Conservation (phyloP, 2,329 filamentous ascomycete species). For the Nannizzia gypsea region DNA sequence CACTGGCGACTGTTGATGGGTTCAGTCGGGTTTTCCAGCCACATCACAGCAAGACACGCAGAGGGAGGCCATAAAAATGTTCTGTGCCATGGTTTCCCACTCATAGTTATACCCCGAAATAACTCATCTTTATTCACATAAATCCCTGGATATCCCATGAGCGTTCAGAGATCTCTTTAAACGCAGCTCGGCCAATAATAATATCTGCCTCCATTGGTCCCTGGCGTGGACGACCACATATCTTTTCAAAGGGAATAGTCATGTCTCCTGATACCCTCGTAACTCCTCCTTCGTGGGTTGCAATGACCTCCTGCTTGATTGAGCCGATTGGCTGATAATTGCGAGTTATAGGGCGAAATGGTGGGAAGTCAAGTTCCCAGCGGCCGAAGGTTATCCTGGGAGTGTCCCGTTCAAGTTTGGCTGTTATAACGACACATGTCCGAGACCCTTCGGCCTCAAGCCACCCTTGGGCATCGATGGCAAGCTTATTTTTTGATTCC, state of each 20-base stretch:
- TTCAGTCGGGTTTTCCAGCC: too few species aligned
- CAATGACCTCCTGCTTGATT: neutral
- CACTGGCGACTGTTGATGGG: too few species aligned
- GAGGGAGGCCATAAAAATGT: too few species aligned
- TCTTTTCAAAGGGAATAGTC: neutral
- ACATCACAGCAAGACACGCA: too few species aligned
- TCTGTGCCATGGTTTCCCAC: neutral
- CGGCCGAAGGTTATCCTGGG: neutral
- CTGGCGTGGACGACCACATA: neutral
- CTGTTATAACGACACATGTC: neutral
- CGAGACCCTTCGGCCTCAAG: neutral
- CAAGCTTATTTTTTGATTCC: slow-evolving; percentile 1
- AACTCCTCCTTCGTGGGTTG: neutral
- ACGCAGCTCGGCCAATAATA: neutral
- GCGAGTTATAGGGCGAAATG: neutral
- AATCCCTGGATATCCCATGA: neutral
- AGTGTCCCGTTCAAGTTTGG: neutral
- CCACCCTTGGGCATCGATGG: slow-evolving; percentile 6
- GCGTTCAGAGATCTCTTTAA: neutral
- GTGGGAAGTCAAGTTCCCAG: neutral
- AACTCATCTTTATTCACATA: neutral
- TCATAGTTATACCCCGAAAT: neutral
- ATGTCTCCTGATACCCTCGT: neutral
- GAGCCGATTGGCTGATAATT: neutral
- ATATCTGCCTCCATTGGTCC: neutral